Base-by-base conservation (phyloP, 192 early-diverging fungal species). In the Backusella psychrophila region DNA sequence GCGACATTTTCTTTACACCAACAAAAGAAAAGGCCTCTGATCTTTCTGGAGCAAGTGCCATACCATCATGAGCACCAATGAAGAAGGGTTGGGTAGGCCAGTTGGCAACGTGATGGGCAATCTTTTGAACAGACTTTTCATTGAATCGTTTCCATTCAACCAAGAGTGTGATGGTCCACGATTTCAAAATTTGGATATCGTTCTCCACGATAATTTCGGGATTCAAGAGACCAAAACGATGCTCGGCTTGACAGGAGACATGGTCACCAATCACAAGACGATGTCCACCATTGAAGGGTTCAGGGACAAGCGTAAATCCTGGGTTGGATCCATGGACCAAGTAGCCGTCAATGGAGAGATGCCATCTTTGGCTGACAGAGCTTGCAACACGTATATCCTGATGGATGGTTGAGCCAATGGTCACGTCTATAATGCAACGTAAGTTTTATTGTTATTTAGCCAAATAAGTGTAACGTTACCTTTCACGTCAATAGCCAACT, bases 181-280 rank as follows among this genome's bases (percentile, higher is more conserved):
- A 21, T 35, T 56, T 21, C 9, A 79, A 29, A 12, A 73, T 56
- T 34, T 79, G 78, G 8, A 72, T 29, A 65, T 44, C 36, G 6
- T 68, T 39, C 11, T 74, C 36, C 1, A 52, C 14, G 3, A n/a
- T 52, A 29, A 79, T 69, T 0, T 69, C 39, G n/a, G 80, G 80
- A 11, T 49, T 36, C 17, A 81, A 38, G 14, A 81, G 74, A 38
- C 80, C 80, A 72, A 75, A 81, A 1, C 80, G 80, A 41, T 79
- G 66, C 36, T 77, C 75, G 1, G 31, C 23, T 38, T 69, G 35
- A 17, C 49, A 49, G 14, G 44, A 33, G 23, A 46, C 6, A 33
- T 41, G 38, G 5, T 42, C 46, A 8, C 33, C 21, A 34, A 77
- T 15, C 19, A 71, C 73, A 33, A 63, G 31, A 17, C 21, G 66